Conservation (phyloP, 78 protist genomes). For the Dictyostelium purpureum region DNA sequence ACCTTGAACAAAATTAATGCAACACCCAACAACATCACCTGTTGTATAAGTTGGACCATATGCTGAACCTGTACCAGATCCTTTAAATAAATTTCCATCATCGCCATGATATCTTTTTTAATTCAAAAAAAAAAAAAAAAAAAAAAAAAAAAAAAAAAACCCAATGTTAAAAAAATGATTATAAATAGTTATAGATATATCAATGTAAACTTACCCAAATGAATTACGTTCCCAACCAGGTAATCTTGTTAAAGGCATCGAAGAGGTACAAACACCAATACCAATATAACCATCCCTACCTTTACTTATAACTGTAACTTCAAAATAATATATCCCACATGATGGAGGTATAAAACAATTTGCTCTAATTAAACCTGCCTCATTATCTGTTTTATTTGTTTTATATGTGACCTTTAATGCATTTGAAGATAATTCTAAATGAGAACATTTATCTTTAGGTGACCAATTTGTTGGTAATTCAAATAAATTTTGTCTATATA, state of each 20-base stretch:
- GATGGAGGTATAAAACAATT: conserved; percentile 68
- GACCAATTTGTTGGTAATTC: conserved; percentile 76
- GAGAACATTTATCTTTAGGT: conserved; percentile 35
- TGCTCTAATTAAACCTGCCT: conserved; percentile 82
- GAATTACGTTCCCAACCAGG: conserved; percentile 90
- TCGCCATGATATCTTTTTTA: conserved; percentile 86
- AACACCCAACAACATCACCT: conserved; percentile 83
- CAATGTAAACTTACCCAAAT: conserved; percentile 80
- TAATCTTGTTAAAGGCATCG: conserved; percentile 34
- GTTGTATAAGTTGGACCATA: conserved; percentile 87
- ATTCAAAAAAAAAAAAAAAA: neutral
- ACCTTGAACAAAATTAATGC: conserved; percentile 75
- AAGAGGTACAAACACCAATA: conserved; percentile 71
- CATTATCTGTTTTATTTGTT: conserved; percentile 45
- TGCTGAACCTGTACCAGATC: conserved; percentile 68
- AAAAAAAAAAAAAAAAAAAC: neutral
- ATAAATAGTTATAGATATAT: neutral
- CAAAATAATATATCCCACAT: conserved; percentile 88
- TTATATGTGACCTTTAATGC: conserved; percentile 40
- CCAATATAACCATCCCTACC: conserved; percentile 90
- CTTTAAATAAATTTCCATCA: conserved; percentile 83
- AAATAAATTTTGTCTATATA: neutral
- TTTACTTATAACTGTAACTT: conserved; percentile 70
- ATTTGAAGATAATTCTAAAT: conserved; percentile 36
- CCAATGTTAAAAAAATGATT: too few species aligned